A percentile compares a stretch with the other conserved stretches of the same genome.
phyloP scores from a whole-genome alignment of 2,329 filamentous ascomycete species.

The Gnomoniopsis sp. region DNA sequence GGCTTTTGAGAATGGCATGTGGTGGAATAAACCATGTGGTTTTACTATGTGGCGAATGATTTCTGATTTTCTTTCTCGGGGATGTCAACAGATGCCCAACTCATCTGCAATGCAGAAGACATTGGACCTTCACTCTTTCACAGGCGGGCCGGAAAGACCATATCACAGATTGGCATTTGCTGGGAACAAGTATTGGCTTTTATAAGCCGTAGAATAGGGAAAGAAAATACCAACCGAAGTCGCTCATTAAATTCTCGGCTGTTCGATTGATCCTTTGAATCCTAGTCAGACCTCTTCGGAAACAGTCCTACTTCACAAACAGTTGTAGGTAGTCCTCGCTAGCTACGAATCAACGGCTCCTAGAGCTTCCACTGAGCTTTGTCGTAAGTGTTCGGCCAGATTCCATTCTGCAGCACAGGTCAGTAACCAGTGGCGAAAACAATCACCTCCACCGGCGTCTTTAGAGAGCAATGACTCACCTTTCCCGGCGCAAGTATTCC shows the following conservation, averaged over 20 bases:
- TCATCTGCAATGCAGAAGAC: slow-evolving; percentile 14
- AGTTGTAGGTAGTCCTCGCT: neutral
- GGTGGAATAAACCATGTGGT: neutral
- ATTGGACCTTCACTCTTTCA: neutral
- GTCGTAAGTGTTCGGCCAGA: neutral
- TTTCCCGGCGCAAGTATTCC: slow-evolving; percentile 44
- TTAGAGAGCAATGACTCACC: neutral
- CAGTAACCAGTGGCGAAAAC: neutral
- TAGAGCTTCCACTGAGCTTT: neutral
- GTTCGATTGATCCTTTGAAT: neutral
- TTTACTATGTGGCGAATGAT: neutral
- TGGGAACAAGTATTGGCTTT: neutral
- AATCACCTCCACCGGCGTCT: neutral
- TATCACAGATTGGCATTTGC: neutral
- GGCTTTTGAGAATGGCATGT: too few species aligned
- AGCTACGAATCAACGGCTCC: neutral
- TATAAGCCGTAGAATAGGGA: neutral
- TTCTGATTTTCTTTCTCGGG: neutral
- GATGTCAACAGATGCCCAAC: slow-evolving; percentile 17
- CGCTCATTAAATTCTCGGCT: slow-evolving; percentile 1
- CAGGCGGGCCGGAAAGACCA: neutral
- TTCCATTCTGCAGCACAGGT: neutral
- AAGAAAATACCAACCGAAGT: slow-evolving; percentile 10
- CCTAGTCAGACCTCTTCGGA: too few species aligned
- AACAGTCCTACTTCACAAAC: neutral